Evolutionary conservation across 2,329 filamentous ascomycete genomes (phyloP).

Genomic region (Neofusicoccum sp.): DNA sequence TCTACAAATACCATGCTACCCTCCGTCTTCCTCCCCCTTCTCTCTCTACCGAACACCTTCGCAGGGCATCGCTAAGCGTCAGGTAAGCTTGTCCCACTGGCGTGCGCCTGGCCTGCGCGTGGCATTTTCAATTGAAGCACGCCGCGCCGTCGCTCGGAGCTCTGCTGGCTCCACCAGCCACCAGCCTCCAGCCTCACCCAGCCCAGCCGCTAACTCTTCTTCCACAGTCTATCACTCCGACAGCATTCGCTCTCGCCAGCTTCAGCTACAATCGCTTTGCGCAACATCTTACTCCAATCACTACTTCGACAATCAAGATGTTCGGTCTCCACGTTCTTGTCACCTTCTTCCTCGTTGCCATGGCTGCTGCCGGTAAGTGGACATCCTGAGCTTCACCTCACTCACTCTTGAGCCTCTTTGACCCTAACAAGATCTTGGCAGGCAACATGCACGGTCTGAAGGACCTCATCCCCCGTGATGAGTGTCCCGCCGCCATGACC

Average conservation of each 20-base stretch:
- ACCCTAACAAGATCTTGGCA: background rate
- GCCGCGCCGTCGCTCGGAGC: background rate
- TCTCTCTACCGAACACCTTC: conserved; percentile 12
- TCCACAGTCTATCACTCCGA: background rate
- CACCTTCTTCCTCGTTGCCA: conserved; percentile 2
- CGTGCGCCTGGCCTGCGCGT: background rate
- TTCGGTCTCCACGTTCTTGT: conserved; percentile 8
- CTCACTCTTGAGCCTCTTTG: background rate
- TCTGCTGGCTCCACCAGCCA: background rate
- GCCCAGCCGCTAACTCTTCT: conserved; percentile 4
- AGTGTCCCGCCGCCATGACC: conserved; percentile 5
- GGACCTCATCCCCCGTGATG: conserved; percentile 11
- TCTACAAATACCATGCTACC: conserved; percentile 8
- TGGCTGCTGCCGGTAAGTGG: conserved; percentile 14
- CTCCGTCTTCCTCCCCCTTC: background rate
- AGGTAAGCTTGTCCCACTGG: background rate
- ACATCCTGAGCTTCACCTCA: background rate
- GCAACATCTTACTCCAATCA: conserved; percentile 5
- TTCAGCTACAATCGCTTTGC: conserved; percentile 5
- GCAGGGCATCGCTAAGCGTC: conserved; percentile 11
- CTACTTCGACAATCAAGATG: conserved; percentile 16
- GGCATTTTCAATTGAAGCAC: conserved; percentile 1
- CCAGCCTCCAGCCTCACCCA: background rate
- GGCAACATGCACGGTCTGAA: conserved; percentile 8
- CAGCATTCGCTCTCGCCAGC: background rate